A percentile compares a stretch with the other conserved stretches of the same genome.
These are phyloP conservation scores for Diplodia sapinea DNA, from an alignment of 2,329 filamentous ascomycete species.

Conservation along the genomic window DNA sequence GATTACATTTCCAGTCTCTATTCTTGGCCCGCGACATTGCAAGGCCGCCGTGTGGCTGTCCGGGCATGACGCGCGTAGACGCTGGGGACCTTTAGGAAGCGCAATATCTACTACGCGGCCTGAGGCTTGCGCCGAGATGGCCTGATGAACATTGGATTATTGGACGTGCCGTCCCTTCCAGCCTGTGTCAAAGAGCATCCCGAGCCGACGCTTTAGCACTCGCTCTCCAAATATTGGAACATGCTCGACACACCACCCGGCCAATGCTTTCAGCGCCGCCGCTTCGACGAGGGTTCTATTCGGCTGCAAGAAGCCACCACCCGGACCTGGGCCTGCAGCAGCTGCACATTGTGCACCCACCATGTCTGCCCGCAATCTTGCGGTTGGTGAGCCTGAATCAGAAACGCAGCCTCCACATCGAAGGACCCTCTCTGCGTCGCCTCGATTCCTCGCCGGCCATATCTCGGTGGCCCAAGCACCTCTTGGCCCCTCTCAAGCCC, in stretches of 20 bases:
- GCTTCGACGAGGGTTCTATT: slow-evolving; percentile 18
- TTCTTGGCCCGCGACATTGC: slow-evolving; percentile 11
- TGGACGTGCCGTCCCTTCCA: too few relatives aligned
- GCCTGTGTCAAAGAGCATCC: too few relatives aligned
- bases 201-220: slow-evolving; percentile 9
- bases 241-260: slow-evolving; percentile 15
- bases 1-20: slow-evolving; percentile 5
- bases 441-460: slow-evolving; percentile 14
- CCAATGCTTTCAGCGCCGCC: background rate
- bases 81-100: background rate
- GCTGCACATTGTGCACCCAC: background rate
- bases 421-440: slow-evolving; percentile 16
- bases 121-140: slow-evolving; percentile 20
- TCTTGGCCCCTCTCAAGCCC: slow-evolving; percentile 1
- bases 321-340: slow-evolving; percentile 2
- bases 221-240: slow-evolving; percentile 27
- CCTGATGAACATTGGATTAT: slow-evolving; percentile 6
- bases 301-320: slow-evolving; percentile 19
- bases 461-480: slow-evolving; percentile 28
- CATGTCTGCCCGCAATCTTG: slow-evolving; percentile 10
- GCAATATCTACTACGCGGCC: slow-evolving; percentile 12
- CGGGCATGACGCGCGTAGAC: slow-evolving; percentile 14
- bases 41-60: slow-evolving; percentile 17
- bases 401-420: background rate
- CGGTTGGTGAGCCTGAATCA: slow-evolving; percentile 18